Percentiles rank a stretch among this genome's conserved stretches.
Conservation (phyloP, 345 rosid species). For the Arabidopsis arenosa region DNA sequence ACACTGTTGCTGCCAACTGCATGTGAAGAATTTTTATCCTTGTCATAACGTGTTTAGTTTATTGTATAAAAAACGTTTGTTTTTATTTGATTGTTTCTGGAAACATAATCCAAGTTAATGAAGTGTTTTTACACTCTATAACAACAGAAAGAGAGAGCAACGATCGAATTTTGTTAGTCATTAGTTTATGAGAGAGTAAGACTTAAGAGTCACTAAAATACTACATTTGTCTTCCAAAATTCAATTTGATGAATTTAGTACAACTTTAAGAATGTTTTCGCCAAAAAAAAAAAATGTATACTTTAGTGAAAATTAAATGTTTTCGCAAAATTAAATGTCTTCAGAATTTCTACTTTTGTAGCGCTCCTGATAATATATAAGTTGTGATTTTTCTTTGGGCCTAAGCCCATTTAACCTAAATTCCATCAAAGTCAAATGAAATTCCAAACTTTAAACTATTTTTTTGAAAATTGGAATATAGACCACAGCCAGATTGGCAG, state of each 20-base stretch:
- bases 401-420: background rate
- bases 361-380: background rate
- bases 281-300: too few relatives aligned
- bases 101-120: background rate
- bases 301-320: too few relatives aligned
- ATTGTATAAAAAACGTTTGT: background rate
- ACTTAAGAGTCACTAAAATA: too few relatives aligned
- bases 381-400: slow-evolving; percentile 1
- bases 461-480: background rate
- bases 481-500: background rate
- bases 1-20: slow-evolving; percentile 17
- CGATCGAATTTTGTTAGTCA: too few relatives aligned
- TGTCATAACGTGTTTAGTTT: background rate
- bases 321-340: background rate
- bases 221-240: too few relatives aligned
- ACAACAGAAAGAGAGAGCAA: too few relatives aligned
- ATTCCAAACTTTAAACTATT: background rate
- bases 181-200: too few relatives aligned
- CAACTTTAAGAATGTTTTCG: too few relatives aligned
- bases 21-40: slow-evolving; percentile 25
- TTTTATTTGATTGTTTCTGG: background rate
- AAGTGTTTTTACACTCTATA: background rate
- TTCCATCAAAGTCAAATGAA: background rate
- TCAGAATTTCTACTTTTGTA: background rate
- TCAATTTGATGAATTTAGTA: too few relatives aligned